Base-by-base conservation (phyloP, 768 basidiomycete genomes). In the Panaeolus cyanescens region DNA sequence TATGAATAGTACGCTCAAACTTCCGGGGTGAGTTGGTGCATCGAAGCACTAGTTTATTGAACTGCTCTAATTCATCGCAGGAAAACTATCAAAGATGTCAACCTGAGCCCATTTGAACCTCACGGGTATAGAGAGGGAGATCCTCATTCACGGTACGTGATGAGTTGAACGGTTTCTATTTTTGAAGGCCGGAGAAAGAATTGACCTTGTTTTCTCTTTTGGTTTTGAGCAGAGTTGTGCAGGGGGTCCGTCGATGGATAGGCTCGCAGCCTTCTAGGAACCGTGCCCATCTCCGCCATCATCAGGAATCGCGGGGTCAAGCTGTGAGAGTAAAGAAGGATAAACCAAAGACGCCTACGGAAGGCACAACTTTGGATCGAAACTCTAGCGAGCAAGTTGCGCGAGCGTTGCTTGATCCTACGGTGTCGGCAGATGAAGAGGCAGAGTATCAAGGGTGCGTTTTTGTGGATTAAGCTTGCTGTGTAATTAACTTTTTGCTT, bases 1-100 rank as follows among this genome's bases (percentile, higher is more conserved):
- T n/a, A 95, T 96, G 90, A 94, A 93, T 63, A 92, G 90, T 65
- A 94, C 92, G 4, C 73, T 91, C 54, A 93, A 92, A 70, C 79
- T 93, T 2, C 91, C 91, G 31, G 92, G 91, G 93, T 91, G 64
- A 56, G 88, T 17, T 5, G 28, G 40, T 17, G 50, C 60, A 20
- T 30, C 42, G 59, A 32, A 32, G 10, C 13, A 36, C 28, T 58
- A 42, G 32, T 42, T 53, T 45, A 31, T 28, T 10, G 40, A 22
- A 32, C n/a, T 62, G 40, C 32, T 39, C 22, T 39, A 13, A 40
- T 56, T 42, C 54, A 20, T 7, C 10, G 22, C 65, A 93, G 91
- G 40, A 93, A 92, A 74, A 88, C 87, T 0, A 82, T 85, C 7
- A 83, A 81, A 64, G 87, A 87, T 65, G 77, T 87, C 58, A 84